phyloP scores from a whole-genome alignment of 2,329 filamentous ascomycete species.

The Neofusicoccum ribis region DNA sequence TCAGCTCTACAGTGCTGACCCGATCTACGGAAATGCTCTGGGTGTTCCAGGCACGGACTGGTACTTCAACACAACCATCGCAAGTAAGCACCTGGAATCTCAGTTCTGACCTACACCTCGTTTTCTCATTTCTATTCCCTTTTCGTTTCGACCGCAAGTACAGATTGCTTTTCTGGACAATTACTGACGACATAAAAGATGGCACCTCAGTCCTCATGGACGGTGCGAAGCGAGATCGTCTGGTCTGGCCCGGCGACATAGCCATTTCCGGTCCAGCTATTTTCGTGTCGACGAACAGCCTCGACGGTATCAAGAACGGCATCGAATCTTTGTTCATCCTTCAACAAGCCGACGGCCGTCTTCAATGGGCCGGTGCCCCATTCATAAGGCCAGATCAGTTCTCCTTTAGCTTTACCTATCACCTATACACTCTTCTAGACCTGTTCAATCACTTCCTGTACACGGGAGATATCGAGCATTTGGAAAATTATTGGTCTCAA shows the following conservation, averaged over 20 bases:
- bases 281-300: conserved; percentile 39
- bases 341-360: background rate
- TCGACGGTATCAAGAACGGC: conserved; percentile 49
- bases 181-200: conserved; percentile 35
- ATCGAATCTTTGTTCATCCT: conserved; percentile 23
- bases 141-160: background rate
- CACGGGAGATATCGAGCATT: conserved; percentile 40
- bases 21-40: background rate
- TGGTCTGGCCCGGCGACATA: conserved; percentile 53
- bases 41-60: background rate
- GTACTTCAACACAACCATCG: background rate
- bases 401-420: conserved; percentile 45
- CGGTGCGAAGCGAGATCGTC: conserved; percentile 43
- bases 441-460: conserved; percentile 45
- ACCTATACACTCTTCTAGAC: conserved; percentile 51
- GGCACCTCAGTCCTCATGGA: conserved; percentile 42
- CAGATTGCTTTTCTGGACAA: conserved; percentile 33
- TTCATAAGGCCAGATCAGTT: conserved; percentile 20
- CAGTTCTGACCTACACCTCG: background rate
- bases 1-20: conserved; percentile 40
- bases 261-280: conserved; percentile 46
- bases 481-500: conserved; percentile 43
- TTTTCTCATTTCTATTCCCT: background rate
- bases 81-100: background rate
- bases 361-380: conserved; percentile 52